Conservation (phyloP, 2,329 filamentous ascomycete species). For the Aureobasidium sp. region DNA sequence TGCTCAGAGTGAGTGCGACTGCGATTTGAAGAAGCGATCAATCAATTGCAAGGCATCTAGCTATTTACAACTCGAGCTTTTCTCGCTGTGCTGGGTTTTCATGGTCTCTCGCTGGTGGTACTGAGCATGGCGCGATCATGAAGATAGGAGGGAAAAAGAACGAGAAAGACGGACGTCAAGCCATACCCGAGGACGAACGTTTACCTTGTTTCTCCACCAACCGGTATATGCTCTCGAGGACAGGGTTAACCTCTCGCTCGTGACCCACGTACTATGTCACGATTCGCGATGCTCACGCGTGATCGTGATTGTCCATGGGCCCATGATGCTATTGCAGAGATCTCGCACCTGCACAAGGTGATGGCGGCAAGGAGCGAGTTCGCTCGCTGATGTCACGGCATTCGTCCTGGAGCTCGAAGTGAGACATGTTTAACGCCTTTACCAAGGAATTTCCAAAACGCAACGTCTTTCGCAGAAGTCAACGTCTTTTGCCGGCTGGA, state of each 20-base stretch:
- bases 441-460: background rate
- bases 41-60: no score
- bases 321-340: no score
- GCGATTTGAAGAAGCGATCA: background rate
- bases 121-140: no score
- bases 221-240: background rate
- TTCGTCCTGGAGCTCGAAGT: background rate
- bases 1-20: no score
- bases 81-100: no score
- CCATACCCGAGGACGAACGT: background rate
- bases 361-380: background rate
- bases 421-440: slow-evolving; percentile 5
- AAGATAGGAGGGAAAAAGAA: background rate
- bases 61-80: no score
- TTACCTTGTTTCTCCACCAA: slow-evolving; percentile 1
- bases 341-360: no score
- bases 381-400: background rate
- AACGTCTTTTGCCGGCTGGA: background rate
- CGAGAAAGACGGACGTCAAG: background rate
- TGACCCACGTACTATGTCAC: no score
- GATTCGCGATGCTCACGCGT: no score
- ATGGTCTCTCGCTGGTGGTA: no score
- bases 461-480: background rate
- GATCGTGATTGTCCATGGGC: no score
- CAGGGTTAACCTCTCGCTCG: no score